These are phyloP conservation scores for Trichoderma koningiopsis DNA, from an alignment of 2,329 filamentous ascomycete genomes.

Conservation along the genomic window DNA sequence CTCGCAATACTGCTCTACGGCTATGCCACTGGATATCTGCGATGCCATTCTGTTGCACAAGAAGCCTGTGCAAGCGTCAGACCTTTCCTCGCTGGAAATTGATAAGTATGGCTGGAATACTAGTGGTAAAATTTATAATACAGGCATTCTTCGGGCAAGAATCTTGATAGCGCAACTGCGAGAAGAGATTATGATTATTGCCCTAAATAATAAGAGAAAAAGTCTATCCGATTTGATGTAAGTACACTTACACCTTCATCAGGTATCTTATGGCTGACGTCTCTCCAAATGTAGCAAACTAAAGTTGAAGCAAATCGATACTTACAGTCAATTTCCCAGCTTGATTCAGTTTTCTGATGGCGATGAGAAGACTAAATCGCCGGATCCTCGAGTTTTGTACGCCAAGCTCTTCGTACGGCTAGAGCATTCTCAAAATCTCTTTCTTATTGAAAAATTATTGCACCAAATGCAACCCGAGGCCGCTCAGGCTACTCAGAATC, in stretches of 20 bases:
- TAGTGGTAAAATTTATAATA: not conserved
- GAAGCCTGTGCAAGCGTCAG: not conserved
- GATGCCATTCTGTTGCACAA: not conserved
- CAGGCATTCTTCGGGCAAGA: slow-evolving; percentile 5
- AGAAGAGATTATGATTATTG: not conserved
- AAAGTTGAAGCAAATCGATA: not conserved
- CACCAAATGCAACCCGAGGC: not conserved
- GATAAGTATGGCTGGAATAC: not conserved
- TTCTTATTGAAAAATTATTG: not conserved
- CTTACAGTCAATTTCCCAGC: not conserved
- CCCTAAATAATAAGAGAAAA: not conserved
- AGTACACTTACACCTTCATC: not conserved
- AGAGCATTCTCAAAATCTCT: slow-evolving; percentile 1
- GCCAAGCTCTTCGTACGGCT: slow-evolving; percentile 1
- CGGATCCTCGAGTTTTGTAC: not conserved
- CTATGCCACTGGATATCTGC: slow-evolving; percentile 4
- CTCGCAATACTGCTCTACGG: not conserved
- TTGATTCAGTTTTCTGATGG: not conserved
- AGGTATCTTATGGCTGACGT: not conserved
- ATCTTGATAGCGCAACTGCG: not conserved
- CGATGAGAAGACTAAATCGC: not conserved
- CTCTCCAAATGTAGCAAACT: not conserved
- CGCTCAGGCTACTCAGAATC: not conserved
- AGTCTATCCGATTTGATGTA: not conserved
- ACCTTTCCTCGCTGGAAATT: not conserved